phyloP scores from a whole-genome alignment of 2,329 filamentous ascomycete species.

The Cytospora schulzeri region DNA sequence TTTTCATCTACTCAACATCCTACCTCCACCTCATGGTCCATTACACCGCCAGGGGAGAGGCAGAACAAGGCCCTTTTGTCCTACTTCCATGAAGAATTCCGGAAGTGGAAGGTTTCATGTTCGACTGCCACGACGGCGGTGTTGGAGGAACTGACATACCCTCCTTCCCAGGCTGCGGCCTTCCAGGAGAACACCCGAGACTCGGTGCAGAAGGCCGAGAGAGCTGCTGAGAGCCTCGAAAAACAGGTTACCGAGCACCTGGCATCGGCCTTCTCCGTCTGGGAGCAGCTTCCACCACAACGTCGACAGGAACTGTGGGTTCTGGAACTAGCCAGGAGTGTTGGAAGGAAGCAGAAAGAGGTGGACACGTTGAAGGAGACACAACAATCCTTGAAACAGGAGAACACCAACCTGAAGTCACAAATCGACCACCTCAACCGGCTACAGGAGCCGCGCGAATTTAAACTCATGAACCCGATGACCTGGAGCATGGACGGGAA shows the following conservation, averaged over 20 bases:
- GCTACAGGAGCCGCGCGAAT: slow-evolving; percentile 62
- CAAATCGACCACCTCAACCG: slow-evolving; percentile 63
- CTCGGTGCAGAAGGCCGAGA: slow-evolving; percentile 51
- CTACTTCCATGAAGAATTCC: slow-evolving; percentile 69
- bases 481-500: slow-evolving; percentile 55
- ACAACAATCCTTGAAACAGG: slow-evolving; percentile 56
- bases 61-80: slow-evolving; percentile 73
- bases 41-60: slow-evolving; percentile 71
- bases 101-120: slow-evolving; percentile 61
- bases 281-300: slow-evolving; percentile 64
- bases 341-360: slow-evolving; percentile 60
- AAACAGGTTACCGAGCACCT: slow-evolving; percentile 74
- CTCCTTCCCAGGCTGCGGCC: slow-evolving; percentile 42
- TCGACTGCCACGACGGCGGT: slow-evolving; percentile 52
- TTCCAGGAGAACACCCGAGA: slow-evolving; percentile 48
- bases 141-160: slow-evolving; percentile 54
- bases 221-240: slow-evolving; percentile 62
- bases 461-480: slow-evolving; percentile 53
- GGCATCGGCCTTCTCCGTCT: slow-evolving; percentile 75
- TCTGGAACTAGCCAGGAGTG: slow-evolving; percentile 61
- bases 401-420: slow-evolving; percentile 56
- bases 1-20: slow-evolving; percentile 81
- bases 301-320: slow-evolving; percentile 63
- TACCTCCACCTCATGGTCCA: slow-evolving; percentile 78
- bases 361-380: slow-evolving; percentile 52